A percentile compares a stretch with the other conserved stretches of the same genome.
Evolutionary conservation across 1,284 basidiomycete species (phyloP).

Genomic region (Takashimella koratensis): DNA sequence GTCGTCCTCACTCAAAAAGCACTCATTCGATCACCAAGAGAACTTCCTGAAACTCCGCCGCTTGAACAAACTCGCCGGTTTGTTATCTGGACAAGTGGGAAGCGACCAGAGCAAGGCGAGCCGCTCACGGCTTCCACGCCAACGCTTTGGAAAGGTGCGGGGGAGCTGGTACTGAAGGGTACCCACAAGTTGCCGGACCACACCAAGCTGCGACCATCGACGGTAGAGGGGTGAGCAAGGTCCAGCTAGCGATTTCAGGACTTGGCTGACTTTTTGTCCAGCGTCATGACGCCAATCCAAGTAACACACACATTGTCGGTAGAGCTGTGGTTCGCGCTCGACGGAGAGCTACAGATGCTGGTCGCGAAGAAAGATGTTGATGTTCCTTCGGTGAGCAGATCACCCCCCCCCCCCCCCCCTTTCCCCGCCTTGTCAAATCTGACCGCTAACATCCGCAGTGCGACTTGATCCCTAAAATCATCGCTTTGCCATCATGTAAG

Average conservation of each 20-base stretch:
- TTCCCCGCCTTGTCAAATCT: slow-evolving; percentile 6
- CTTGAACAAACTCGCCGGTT: slow-evolving; percentile 11
- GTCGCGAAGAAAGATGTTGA: slow-evolving; percentile 24
- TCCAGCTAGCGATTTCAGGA: no score
- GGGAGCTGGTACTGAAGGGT: slow-evolving; percentile 10
- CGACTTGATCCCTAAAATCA: slow-evolving; percentile 16
- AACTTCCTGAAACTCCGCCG: slow-evolving; percentile 14
- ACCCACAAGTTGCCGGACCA: slow-evolving; percentile 34
- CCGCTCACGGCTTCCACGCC: slow-evolving; percentile 13
- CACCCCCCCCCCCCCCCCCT: neutral
- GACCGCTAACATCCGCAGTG: slow-evolving; percentile 11
- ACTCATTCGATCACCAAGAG: slow-evolving; percentile 30
- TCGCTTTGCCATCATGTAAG: slow-evolving; percentile 14
- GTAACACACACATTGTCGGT: slow-evolving; percentile 32
- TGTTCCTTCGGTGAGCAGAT: slow-evolving; percentile 2
- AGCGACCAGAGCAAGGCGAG: slow-evolving; percentile 9
- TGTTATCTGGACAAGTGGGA: slow-evolving; percentile 15
- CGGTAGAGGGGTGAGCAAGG: slow-evolving; percentile 18
- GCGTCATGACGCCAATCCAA: slow-evolving; percentile 35
- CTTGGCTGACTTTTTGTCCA: no score
- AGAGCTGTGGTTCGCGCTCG: slow-evolving; percentile 39
- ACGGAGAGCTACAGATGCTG: neutral
- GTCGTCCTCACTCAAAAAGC: slow-evolving; percentile 29
- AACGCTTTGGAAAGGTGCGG: slow-evolving; percentile 25
- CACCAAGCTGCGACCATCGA: slow-evolving; percentile 32